Conservation (phyloP, 1,139 yeast species). For the Blastobotrys petasosporus region DNA sequence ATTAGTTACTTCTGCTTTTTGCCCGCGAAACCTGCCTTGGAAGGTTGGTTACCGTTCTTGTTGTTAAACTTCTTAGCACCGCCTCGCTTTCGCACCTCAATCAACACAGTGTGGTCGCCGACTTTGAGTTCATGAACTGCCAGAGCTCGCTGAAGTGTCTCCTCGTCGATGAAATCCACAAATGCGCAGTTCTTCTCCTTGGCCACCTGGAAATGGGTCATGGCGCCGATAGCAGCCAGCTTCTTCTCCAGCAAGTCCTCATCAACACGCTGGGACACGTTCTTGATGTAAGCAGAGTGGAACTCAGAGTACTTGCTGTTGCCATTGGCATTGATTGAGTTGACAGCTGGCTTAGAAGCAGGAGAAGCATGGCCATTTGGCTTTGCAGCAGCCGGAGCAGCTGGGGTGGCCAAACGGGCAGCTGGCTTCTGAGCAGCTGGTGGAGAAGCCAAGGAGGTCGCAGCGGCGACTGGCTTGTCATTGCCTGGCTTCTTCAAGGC, state of each 20-base stretch:
- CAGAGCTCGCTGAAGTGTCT: conserved; percentile 31
- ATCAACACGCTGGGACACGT: conserved; percentile 30
- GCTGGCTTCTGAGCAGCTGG: conserved; percentile 5
- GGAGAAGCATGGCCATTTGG: conserved; percentile 1
- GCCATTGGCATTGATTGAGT: conserved; percentile 7
- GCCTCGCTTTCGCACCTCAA: conserved; percentile 33
- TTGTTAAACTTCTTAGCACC: conserved; percentile 19
- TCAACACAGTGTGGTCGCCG: conserved; percentile 27
- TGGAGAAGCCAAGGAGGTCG: conserved; percentile 5
- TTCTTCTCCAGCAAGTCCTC: conserved; percentile 29
- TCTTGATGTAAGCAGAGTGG: conserved; percentile 37
- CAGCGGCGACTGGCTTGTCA: conserved; percentile 7
- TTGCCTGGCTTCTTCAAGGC: conserved; percentile 12
- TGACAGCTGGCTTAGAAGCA: not conserved
- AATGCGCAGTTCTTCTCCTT: conserved; percentile 33
- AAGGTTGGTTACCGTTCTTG: conserved; percentile 5
- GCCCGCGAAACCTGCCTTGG: conserved; percentile 11
- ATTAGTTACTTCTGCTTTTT: conserved; percentile 7
- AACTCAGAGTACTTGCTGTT: conserved; percentile 19
- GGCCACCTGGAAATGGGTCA: conserved; percentile 35
- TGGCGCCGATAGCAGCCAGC: conserved; percentile 31
- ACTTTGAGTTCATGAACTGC: conserved; percentile 30
- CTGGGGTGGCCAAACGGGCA: conserved; percentile 5
- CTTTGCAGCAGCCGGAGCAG: conserved; percentile 8
- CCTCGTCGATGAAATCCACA: conserved; percentile 36